These are phyloP conservation scores for Dactylis glomerata DNA, from an alignment of 176 grass and related monocot species.

Conservation along the genomic window DNA sequence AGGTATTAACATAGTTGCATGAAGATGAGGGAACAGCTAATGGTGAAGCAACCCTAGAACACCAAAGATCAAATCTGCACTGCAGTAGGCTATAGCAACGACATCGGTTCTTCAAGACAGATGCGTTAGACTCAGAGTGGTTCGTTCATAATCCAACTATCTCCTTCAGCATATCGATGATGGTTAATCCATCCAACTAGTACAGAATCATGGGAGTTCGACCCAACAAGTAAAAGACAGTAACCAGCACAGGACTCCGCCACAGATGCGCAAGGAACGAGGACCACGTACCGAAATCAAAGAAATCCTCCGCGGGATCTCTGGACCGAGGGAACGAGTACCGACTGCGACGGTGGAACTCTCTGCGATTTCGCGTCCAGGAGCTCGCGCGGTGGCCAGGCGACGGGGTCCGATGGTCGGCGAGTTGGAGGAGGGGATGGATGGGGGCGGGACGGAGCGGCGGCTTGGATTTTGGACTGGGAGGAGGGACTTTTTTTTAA, in stretches of 20 bases:
- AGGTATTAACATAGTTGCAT: too few relatives aligned
- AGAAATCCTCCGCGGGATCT: not conserved
- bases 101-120: not conserved
- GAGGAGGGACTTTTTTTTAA: not conserved
- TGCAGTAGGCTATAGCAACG: not conserved
- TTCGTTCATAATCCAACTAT: not conserved
- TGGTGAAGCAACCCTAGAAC: not conserved
- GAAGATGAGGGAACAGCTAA: not conserved
- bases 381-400: not conserved
- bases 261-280: not conserved
- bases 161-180: not conserved
- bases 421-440: not conserved
- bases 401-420: not conserved
- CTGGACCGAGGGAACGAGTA: not conserved
- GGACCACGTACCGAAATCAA: not conserved
- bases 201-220: not conserved
- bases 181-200: not conserved
- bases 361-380: not conserved
- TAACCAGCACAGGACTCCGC: not conserved
- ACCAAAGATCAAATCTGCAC: not conserved
- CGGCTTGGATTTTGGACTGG: not conserved
- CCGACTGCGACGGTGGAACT: not conserved
- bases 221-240: not conserved
- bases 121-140: not conserved
- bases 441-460: too few relatives aligned